Evolutionary conservation across 768 basidiomycete genomes (phyloP), one percentile per base, ranked within the genome.

Genomic region (Tulasnella sp.): DNA sequence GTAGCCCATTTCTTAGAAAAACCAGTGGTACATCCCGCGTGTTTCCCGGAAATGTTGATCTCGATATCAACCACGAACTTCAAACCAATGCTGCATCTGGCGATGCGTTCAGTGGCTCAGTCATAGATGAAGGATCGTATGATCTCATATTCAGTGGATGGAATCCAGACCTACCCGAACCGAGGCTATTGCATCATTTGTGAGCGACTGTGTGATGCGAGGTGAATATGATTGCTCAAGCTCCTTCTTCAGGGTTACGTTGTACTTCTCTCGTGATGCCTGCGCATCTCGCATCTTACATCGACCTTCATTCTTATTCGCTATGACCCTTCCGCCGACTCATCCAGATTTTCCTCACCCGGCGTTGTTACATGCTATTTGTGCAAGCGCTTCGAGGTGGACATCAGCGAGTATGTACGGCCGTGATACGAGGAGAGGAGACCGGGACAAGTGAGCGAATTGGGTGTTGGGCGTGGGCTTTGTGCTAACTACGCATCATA

Each of bases 181-280:
- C 85, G 24, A 70, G 78, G 21, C 76, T 80, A 15, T 74, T 91
- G 29, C 78, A 82, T 64, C 86, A 87, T 70, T 87, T 86, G 87
- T 90, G 64, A 60, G n/a, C n/a, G n/a, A n/a, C n/a, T n/a, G 83
- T 74, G n/a, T 53, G 22, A 2, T 42, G 2, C 43, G 25, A n/a
- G n/a, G n/a, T n/a, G n/a, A n/a, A n/a, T n/a, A n/a, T n/a, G n/a
- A n/a, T n/a, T n/a, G n/a, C n/a, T n/a, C n/a, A n/a, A n/a, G n/a
- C n/a, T n/a, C n/a, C n/a, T n/a, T n/a, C n/a, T 61, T 12, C 64
- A 92, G 88, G 62, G 80, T 94, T 66, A 87, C 92, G 34, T 75
- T 86, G 10, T 96, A 92, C 72, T 96, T 94, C 71, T 80, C 81
- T 67, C 84, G 83, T 65, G 90, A 92, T 68, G 90, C 91, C 44